Conservation (phyloP, 2,329 filamentous ascomycete species). For the Stylonectria norvegica region DNA sequence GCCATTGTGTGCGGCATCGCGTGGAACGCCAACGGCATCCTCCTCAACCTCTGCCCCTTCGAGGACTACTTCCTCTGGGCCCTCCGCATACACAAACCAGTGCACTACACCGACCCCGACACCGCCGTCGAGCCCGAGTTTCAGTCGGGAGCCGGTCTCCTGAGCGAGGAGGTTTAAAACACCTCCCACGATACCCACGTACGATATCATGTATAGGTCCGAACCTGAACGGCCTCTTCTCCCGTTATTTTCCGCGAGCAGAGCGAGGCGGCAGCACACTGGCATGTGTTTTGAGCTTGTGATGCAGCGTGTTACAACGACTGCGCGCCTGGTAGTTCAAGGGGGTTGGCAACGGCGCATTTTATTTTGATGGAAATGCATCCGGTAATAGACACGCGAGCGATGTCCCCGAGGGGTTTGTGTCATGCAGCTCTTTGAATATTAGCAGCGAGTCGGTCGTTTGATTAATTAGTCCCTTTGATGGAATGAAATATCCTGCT, state of each 20-base stretch:
- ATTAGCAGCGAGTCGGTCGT: not conserved
- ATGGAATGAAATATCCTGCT: not conserved
- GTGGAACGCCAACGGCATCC: slow-evolving; percentile 52
- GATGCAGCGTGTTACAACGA: too few relatives aligned
- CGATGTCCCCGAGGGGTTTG: not conserved
- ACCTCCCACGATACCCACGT: not conserved
- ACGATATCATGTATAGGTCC: too few relatives aligned
- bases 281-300: too few relatives aligned
- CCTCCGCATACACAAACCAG: slow-evolving; percentile 63
- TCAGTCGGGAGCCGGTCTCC: slow-evolving; percentile 21
- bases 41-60: slow-evolving; percentile 61
- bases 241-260: too few relatives aligned
- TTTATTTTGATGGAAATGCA: not conserved
- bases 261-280: too few relatives aligned
- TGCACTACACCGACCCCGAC: slow-evolving; percentile 38
- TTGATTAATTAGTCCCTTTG: not conserved
- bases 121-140: slow-evolving; percentile 35
- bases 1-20: slow-evolving; percentile 61
- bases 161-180: slow-evolving; percentile 21
- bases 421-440: not conserved
- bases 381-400: not conserved
- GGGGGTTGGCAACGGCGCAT: too few relatives aligned
- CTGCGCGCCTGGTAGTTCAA: too few relatives aligned
- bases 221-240: too few relatives aligned
- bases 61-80: slow-evolving; percentile 67